Evolutionary conservation across 2,329 filamentous ascomycete genomes (phyloP), one percentile per base, ranked within the genome.

Genomic region (Xylariaceae sp.): DNA sequence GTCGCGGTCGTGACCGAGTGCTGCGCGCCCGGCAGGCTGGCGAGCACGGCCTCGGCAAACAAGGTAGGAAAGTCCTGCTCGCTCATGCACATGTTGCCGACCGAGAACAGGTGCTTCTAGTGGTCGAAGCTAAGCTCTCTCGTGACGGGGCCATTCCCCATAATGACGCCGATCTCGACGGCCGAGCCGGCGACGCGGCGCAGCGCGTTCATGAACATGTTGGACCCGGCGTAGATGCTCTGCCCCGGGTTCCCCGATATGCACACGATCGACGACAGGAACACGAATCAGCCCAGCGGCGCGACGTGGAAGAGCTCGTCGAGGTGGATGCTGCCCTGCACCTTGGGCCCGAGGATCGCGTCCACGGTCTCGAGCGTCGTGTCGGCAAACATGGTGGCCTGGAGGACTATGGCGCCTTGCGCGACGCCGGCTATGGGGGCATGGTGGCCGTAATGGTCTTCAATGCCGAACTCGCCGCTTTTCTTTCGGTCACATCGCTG

Each of bases 371-470:
- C 29, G 5, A 34, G 12, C n/a, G 19, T 29, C 36, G 34, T 34
- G 17, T 38, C 31, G n/a, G 12, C 19, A n/a, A 33, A 14, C 22
- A 17, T 12, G 10, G 32, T 18, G 22, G 34, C 28, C n/a, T 18
- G 24, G 7, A 70, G 49, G 3, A 68, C 55, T 57, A 66, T 60
- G 4, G 64, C 63, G 2, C 55, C 65, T 24, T 67, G 56, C 2
- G 50, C 52, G 2, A 67, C 58, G 14, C 36, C 36, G 10, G 22
- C 31, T 11, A 38, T 18, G 33, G 25, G 7, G 33, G 33, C 22
- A 35, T 12, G 2, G n/a, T 22, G 5, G 3, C 14, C 5, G 5
- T 13, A 18, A 33, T 28, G 4, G 15, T n/a, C 5, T 15, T 11
- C 11, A 25, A 18, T 3, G 29, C 10, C 6, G 7, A 14, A 13